A percentile compares a stretch with the other conserved stretches of the same genome.
These are phyloP conservation scores for Pichia cactophila DNA, from an alignment of 1,139 yeast species.

Conservation along the genomic window DNA sequence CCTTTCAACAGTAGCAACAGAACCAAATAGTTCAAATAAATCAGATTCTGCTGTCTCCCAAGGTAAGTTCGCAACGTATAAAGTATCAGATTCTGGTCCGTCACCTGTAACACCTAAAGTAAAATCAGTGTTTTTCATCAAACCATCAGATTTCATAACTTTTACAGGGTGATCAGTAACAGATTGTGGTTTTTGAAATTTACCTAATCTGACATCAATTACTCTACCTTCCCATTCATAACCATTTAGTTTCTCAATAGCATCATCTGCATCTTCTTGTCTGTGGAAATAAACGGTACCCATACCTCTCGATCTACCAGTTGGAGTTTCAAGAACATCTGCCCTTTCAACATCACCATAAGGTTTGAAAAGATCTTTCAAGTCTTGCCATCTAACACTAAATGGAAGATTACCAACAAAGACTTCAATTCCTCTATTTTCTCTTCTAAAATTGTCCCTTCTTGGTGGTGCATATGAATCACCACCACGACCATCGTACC, in stretches of 20 bases:
- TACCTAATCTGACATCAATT: slow-evolving; percentile 65
- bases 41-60: slow-evolving; percentile 84
- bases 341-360: slow-evolving; percentile 76
- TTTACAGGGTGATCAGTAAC: slow-evolving; percentile 10
- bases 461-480: slow-evolving; percentile 14
- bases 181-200: slow-evolving; percentile 19
- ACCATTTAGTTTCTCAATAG: slow-evolving; percentile 60
- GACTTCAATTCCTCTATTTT: slow-evolving; percentile 53
- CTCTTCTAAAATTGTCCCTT: slow-evolving; percentile 6
- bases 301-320: slow-evolving; percentile 79
- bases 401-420: slow-evolving; percentile 82
- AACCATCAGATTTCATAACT: slow-evolving; percentile 14
- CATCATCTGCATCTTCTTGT: slow-evolving; percentile 53
- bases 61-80: slow-evolving; percentile 76
- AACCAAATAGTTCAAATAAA: slow-evolving; percentile 76
- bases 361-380: slow-evolving; percentile 75
- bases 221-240: slow-evolving; percentile 61
- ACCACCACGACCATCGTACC: slow-evolving; percentile 5
- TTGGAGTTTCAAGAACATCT: slow-evolving; percentile 60
- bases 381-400: slow-evolving; percentile 72
- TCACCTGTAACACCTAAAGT: slow-evolving; percentile 56
- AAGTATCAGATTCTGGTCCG: slow-evolving; percentile 58
- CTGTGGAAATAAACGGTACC: slow-evolving; percentile 66
- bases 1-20: slow-evolving; percentile 65
- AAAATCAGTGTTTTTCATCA: slow-evolving; percentile 42